Conservation (phyloP, 495 filamentous ascomycete genomes). For the Friedmanniomyces simplex region DNA sequence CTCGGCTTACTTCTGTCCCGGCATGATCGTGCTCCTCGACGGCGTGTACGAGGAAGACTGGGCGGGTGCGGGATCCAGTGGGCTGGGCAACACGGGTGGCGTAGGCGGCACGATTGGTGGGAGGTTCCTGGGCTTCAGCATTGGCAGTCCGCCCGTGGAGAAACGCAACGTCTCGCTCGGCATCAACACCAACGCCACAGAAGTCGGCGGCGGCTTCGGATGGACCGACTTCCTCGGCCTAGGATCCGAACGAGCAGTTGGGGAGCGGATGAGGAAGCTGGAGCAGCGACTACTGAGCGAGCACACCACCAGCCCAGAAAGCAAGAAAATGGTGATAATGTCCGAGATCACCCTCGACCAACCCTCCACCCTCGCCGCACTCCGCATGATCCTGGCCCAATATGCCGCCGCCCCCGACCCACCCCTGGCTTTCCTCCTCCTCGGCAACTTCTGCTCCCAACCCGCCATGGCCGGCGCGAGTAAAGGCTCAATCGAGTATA, state of each 20-base stretch:
- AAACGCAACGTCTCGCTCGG: constrained; percentile 69
- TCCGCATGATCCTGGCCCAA: constrained; percentile 59
- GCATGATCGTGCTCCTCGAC: constrained; percentile 91
- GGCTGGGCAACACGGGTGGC: constrained; percentile 61
- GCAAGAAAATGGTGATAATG: constrained; percentile 54
- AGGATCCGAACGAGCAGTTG: constrained; percentile 78
- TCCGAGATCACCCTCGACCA: constrained; percentile 80
- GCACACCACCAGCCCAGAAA: constrained; percentile 8
- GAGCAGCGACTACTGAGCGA: constrained; percentile 33
- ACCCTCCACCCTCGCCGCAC: constrained; percentile 61
- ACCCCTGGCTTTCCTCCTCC: constrained; percentile 67
- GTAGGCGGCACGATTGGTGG: constrained; percentile 84
- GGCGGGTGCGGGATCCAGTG: constrained; percentile 41
- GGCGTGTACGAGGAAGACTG: constrained; percentile 88
- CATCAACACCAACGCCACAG: constrained; percentile 36
- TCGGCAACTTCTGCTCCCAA: constrained; percentile 72
- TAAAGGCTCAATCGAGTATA: constrained; percentile 78
- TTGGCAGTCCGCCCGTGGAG: constrained; percentile 85
- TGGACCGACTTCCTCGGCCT: constrained; percentile 95
- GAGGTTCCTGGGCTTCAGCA: constrained; percentile 75
- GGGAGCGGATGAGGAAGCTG: constrained; percentile 68
- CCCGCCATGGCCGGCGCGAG: constrained; percentile 58
- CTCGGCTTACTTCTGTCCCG: constrained; percentile 81
- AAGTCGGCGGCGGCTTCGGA: constrained; percentile 59
- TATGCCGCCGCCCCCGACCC: constrained; percentile 59